Evolutionary conservation across 768 basidiomycete genomes (phyloP), one percentile per base, ranked within the genome.

Genomic region (Sporobolomyces roseus): DNA sequence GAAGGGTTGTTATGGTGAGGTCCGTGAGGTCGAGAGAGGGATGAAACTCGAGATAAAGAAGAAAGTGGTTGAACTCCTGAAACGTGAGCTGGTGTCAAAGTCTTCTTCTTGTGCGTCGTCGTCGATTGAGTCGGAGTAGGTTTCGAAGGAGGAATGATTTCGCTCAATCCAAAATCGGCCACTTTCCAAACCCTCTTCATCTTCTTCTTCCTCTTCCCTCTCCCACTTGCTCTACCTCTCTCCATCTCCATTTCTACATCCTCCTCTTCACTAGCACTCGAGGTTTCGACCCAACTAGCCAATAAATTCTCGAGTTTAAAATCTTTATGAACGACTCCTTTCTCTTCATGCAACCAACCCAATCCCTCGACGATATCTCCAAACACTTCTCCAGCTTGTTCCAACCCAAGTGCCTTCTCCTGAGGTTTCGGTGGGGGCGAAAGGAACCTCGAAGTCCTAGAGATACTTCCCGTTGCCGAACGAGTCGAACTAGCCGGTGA

Each of bases 251-350:
- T 7, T 27, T 23, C 54, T 36, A 8, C 52, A 41, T 33, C 33
- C 9, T 45, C 56, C 27, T n/a, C 45, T 4, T 49, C 45, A 6
- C 17, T 29, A 8, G 0, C 27, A 25, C 21, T 23, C 21, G 48
- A n/a, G 14, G 21, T n/a, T 35, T 27, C 60, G 3, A 85, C 86
- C 77, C 90, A 88, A 78, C 93, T 91, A 61, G 93, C 87, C 49
- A 98, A 85, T 55, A 98, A 86, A 80, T 99, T 99, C 80, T 98
- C 96, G 66, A 96, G 85, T 81, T 99, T 99, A 78, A 99, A 81
- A 80, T 99, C 96, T 74, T 92, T 85, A 80, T 99, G 94, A 61
- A 93, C 88, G 74, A 88, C 85, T 12, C 83, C 79, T 32, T 86
- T 87, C 48, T 84, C 84, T 66, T 87, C 85, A 78, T 94, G 91